Base-by-base conservation (phyloP, 2,329 filamentous ascomycete species). In the Aspergillus fumigatus region DNA sequence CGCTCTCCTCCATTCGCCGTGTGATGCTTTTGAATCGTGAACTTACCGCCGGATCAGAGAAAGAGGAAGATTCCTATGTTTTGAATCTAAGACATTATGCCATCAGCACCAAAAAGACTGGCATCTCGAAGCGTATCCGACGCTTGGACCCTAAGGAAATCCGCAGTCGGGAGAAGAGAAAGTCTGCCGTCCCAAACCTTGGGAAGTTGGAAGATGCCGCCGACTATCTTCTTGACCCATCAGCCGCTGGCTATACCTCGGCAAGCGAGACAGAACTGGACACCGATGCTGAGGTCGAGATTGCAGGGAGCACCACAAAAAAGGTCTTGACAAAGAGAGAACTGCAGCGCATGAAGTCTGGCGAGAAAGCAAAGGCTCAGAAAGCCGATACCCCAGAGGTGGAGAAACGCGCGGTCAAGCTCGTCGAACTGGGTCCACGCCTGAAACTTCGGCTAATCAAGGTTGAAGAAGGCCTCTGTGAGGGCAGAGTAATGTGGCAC, bases 401-500 rank as follows among this genome's bases (percentile, higher is more conserved):
- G 6, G 90, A 96, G 75, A 90, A 90, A 65, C 85, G 91, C 48
- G 92, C 90, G 0, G 90, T 99, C 23, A 97, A 96, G 72, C 80
- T 99, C 6, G 87, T 96, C 3, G 94, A 99, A 75, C 79, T 99
- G 0, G 94, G 94, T 0, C 94, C 94, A 1, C 85, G 94, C 53
- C 88, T 99, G 88, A 88, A 85, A 59, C 78, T 99, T 43, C 86
- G 93, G 32, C 80, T 99, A 75, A 92, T 91, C 54, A 99, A 99
- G 78, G 92, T 99, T 4, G 94, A 99, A 70, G 94, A 99, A 66
- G 94, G 93, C 1, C 76, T 97, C 6, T 97, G 92, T 67, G 83
- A 84, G 26, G 94, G 94, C 51, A 94, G 91, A 72, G 84, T 96
- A 55, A 90, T 99, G 89, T 99, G 94, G 94, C 94, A 99, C 73